Base-by-base conservation (phyloP, 257 asterid species). In the Nyctanthes arbortristis region DNA sequence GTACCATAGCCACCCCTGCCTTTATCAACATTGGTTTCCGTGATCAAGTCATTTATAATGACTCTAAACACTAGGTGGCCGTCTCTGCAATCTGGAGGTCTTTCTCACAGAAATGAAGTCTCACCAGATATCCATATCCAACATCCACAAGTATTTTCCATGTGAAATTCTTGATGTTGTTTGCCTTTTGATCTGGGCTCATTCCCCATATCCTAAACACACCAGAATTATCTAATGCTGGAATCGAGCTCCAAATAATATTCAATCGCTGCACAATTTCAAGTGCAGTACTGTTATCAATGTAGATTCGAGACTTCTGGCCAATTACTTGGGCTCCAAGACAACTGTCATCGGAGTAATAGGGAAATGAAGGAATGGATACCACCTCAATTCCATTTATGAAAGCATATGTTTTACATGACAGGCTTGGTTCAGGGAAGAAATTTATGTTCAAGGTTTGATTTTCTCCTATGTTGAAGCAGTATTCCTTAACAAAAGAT, bases 41-140 rank as follows among this genome's bases (percentile, higher is more conserved):
- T 81, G 32, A 79, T 66, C 49, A 66, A 71, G 18, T 78, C 83
- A 69, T 83, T 76, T 43, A 87, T 77, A 22, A 81, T 16, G 57
- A 83, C 75, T 22, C 71, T 34, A 56, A 87, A 72, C 54, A 36
- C 25, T 57, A 78, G 63, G 4, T 66, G 78, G 14, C 78, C 84
- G 30, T 47, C 22, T 40, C 68, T 18, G 57, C 69, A 14, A 70
- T 54, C 75, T 67, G 68, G 33, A 77, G 72, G 63, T 80, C 87
- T 54, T 79, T 36, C 57, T 76, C 80, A 4, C 77, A 80, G 73
- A 81, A 82, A 70, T 86, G 86, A 59, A 86, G 70, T 80, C 92
- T 84, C 18, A 86, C 72, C 79, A 84, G 54, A 65, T 84, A 84
- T 67, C 81, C 70, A 63, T 79, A 86, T 40, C 92, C 89, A 49